Base-by-base conservation (phyloP, 495 filamentous ascomycete genomes). In the Penicillium silybi region DNA sequence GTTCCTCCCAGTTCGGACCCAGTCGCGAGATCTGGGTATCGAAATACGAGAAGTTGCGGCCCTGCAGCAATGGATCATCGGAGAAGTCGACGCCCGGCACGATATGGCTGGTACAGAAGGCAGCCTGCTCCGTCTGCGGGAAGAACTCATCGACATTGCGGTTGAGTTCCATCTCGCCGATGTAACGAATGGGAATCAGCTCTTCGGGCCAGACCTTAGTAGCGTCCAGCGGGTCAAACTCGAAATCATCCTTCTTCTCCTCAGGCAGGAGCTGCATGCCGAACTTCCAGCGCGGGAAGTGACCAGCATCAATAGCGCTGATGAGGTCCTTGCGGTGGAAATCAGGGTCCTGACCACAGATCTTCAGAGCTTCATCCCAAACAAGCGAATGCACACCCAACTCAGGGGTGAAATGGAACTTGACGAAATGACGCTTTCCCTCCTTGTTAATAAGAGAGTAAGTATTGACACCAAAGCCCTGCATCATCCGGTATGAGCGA, bases 171-270 rank as follows among this genome's bases (percentile, higher is more conserved):
- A 96, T 58, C 69, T 92, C 80, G 27, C 89, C 90, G 53, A 95
- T 89, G 63, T 88, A 86, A 2, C 85, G 77, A 40, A 92, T 77
- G 0, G 91, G 91, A 4, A 95, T 74, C 1, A 86, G 69, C 35
- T 96, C 87, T 58, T 95, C 88, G 0, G 90, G 91, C 89, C 89
- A 95, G 32, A 93, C 61, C 70, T 96, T 95, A 29, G 91, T 96
- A n/a, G 89, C 86, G 57, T 96, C 91, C 6, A 95, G 77, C 49
- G 92, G 86, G 61, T 96, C 91, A 43, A 95, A 95, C 4, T 95
- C 89, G 56, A 95, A 96, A 41, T 90, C 83, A 59, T 93, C 72
- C 62, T 87, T 76, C 37, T 86, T 75, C 13, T 76, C 77, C 52
- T 92, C 89, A 0, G 85, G 80, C 35, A 92, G 81, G 2, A 81